A percentile compares a stretch with the other conserved stretches of the same genome.
These are phyloP conservation scores for Leptomonas seymouri DNA, from an alignment of 208 protist species.

Conservation along the genomic window DNA sequence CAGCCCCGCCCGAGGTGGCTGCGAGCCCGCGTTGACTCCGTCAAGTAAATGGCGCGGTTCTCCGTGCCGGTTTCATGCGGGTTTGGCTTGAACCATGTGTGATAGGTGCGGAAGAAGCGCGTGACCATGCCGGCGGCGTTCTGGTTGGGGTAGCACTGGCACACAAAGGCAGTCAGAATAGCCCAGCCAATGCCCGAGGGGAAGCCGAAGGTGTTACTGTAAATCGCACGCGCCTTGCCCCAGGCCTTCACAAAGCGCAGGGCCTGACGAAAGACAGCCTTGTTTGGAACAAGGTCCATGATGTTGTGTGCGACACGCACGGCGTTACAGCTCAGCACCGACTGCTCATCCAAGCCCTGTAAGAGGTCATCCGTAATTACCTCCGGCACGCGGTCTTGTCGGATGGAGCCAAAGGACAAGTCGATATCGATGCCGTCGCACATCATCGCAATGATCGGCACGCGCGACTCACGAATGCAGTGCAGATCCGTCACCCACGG, in stretches of 20 bases:
- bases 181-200: slow-evolving; percentile 98
- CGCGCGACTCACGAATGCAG: slow-evolving; percentile 93
- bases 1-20: slow-evolving; percentile 77
- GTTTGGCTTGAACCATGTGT: slow-evolving; percentile 92
- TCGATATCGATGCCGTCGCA: slow-evolving; percentile 97
- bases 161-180: slow-evolving; percentile 96
- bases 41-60: slow-evolving; percentile 92
- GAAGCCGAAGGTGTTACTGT: slow-evolving; percentile 98
- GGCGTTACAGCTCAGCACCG: slow-evolving; percentile 95
- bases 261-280: slow-evolving; percentile 93
- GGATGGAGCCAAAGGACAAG: slow-evolving; percentile 95
- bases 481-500: slow-evolving; percentile 85
- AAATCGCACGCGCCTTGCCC: slow-evolving; percentile 95
- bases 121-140: slow-evolving; percentile 90
- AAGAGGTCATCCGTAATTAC: slow-evolving; percentile 94
- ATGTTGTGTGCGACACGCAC: slow-evolving; percentile 97
- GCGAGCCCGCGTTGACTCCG: slow-evolving; percentile 72
- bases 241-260: slow-evolving; percentile 97
- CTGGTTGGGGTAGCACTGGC: slow-evolving; percentile 98
- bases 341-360: slow-evolving; percentile 94
- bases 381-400: slow-evolving; percentile 87
- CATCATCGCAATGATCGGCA: slow-evolving; percentile 97
- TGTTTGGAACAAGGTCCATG: slow-evolving; percentile 96
- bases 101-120: slow-evolving; percentile 95
- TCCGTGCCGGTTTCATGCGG: slow-evolving; percentile 75